Conservation (phyloP, 176 grass and related monocot species). For the Coix lacrymajobi region DNA sequence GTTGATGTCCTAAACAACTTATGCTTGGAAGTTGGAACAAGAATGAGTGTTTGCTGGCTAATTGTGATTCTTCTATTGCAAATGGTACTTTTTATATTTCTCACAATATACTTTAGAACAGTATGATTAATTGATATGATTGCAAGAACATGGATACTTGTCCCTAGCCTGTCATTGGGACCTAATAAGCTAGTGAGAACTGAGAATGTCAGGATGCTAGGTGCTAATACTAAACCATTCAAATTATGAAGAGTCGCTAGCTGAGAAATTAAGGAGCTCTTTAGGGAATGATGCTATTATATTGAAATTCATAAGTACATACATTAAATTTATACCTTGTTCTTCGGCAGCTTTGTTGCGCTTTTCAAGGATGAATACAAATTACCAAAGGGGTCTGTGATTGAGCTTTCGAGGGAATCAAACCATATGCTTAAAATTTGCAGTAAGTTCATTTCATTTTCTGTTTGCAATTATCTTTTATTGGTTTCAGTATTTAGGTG, state of each 20-base stretch:
- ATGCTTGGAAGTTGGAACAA: not conserved
- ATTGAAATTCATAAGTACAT: not conserved
- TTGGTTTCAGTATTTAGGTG: not conserved
- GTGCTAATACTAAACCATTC: not conserved
- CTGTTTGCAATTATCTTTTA: not conserved
- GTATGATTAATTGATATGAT: not conserved
- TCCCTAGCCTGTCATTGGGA: not conserved
- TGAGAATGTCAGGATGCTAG: not conserved
- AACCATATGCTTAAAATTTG: conserved; percentile 77
- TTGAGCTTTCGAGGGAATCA: conserved; percentile 91
- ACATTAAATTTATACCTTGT: not conserved
- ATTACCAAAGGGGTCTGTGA: conserved; percentile 72
- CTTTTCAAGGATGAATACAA: conserved; percentile 95
- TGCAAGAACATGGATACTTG: not conserved
- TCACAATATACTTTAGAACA: not conserved
- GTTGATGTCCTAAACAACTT: not conserved
- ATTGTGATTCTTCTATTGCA: not conserved
- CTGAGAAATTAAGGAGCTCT: not conserved
- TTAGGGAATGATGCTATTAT: not conserved
- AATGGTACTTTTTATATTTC: not conserved
- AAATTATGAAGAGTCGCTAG: not conserved
- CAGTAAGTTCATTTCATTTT: conserved; percentile 48
- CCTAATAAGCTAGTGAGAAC: not conserved
- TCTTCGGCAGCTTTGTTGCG: conserved; percentile 68
- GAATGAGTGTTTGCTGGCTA: not conserved